Evolutionary conservation across 2,329 filamentous ascomycete species (phyloP).

Genomic region (Nemania sp.): DNA sequence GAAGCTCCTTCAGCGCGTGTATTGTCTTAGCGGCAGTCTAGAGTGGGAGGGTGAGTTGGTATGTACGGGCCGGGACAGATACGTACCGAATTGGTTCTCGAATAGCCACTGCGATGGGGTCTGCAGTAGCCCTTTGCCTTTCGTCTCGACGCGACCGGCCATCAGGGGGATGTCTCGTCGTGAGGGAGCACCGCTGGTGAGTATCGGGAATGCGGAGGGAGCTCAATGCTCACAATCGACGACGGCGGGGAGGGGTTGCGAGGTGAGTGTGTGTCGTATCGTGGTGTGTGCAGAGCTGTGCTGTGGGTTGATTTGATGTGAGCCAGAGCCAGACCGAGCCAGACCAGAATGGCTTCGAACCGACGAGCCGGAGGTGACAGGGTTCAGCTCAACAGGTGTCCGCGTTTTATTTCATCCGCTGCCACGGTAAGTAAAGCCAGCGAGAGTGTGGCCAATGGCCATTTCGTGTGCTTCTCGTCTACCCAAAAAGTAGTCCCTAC

Average conservation of each 20-base stretch:
- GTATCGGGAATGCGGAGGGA: background rate
- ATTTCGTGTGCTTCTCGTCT: conserved; percentile 16
- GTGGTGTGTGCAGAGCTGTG: too few species aligned
- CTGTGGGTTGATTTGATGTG: too few species aligned
- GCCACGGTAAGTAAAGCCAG: too few species aligned
- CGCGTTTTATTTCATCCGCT: conserved; percentile 21
- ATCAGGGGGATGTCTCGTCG: too few species aligned
- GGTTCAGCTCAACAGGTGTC: conserved; percentile 7
- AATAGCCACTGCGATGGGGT: conserved; percentile 22
- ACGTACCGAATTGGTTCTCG: conserved; percentile 25
- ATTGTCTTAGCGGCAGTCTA: conserved; percentile 8
- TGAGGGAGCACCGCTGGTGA: too few species aligned
- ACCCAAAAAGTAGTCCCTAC: too few species aligned
- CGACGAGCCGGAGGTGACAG: conserved; percentile 5
- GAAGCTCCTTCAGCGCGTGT: conserved; percentile 67
- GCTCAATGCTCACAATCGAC: conserved; percentile 1
- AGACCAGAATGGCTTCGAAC: too few species aligned
- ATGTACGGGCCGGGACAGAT: background rate
- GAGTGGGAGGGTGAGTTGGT: background rate
- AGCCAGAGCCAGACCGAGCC: too few species aligned
- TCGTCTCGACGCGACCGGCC: conserved; percentile 12
- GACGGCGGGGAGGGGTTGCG: background rate
- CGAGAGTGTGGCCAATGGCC: conserved; percentile 16
- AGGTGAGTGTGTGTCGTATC: conserved; percentile 4
- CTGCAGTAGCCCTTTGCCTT: conserved; percentile 11